Conservation (phyloP, 768 basidiomycete species). For the Collybiopsis luxurians region DNA sequence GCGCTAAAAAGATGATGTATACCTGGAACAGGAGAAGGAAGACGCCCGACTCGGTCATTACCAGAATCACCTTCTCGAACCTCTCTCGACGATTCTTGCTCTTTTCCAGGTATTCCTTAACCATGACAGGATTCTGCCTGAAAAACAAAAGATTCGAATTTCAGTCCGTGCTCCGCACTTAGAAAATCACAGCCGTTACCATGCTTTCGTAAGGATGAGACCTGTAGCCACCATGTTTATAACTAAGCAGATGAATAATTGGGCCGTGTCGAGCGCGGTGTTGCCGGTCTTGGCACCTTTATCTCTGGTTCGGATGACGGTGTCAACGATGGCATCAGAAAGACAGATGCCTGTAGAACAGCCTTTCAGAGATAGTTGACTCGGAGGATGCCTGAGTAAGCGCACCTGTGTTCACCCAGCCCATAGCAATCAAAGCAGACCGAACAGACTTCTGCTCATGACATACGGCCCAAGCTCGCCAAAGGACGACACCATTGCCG, state of each 20-base stretch:
- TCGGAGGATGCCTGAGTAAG: no score
- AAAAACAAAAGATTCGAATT: neutral
- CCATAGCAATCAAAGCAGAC: neutral
- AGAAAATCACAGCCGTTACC: neutral
- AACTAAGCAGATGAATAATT: neutral
- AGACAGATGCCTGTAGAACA: neutral
- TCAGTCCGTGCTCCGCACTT: neutral
- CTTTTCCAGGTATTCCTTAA: neutral
- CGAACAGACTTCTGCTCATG: neutral
- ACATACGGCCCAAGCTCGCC: conserved; percentile 1
- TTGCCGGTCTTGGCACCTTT: conserved; percentile 3
- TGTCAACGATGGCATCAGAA: neutral
- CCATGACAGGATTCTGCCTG: neutral
- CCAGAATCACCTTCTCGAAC: neutral
- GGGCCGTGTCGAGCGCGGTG: neutral
- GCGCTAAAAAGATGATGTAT: neutral
- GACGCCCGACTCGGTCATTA: neutral
- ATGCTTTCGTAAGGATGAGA: neutral
- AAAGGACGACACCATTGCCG: neutral
- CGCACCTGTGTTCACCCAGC: neutral
- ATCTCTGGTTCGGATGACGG: neutral
- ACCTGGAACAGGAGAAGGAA: conserved; percentile 4
- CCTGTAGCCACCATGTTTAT: neutral
- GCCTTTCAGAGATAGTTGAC: neutral
- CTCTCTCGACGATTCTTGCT: neutral